Conservation (phyloP, 306 rosid genomes). For the Spatholobus suberectus region DNA sequence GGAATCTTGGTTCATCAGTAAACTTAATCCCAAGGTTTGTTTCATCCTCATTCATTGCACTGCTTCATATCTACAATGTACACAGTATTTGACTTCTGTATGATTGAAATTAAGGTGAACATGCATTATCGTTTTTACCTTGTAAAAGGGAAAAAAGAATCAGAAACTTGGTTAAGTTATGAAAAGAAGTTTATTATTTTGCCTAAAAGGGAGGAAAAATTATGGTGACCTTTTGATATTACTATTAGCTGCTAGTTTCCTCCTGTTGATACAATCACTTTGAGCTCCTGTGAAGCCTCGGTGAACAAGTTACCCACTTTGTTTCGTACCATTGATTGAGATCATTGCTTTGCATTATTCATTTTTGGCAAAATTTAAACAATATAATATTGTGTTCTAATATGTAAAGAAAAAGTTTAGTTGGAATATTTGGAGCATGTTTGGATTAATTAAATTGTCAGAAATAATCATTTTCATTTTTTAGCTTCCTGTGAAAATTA, state of each 20-base stretch:
- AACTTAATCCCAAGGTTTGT: background rate
- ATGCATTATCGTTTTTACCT: background rate
- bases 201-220: background rate
- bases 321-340: background rate
- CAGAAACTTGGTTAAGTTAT: too few relatives aligned
- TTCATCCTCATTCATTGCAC: conserved; percentile 3
- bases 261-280: too few relatives aligned
- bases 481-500: background rate
- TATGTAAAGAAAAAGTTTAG: background rate
- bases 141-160: too few relatives aligned
- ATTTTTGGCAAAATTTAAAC: background rate
- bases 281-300: too few relatives aligned
- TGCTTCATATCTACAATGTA: background rate
- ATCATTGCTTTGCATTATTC: background rate
- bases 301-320: too few relatives aligned
- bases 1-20: background rate
- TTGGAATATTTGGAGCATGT: background rate
- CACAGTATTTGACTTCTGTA: background rate
- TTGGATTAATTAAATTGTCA: background rate
- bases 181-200: too few relatives aligned
- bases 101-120: background rate
- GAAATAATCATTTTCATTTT: background rate
- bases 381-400: background rate
- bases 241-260: background rate
- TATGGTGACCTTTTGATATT: background rate